A percentile compares a stretch with the other conserved stretches of the same genome.
Conservation (phyloP, 768 basidiomycete species). For the Cystobasidiopsis lactophilus region DNA sequence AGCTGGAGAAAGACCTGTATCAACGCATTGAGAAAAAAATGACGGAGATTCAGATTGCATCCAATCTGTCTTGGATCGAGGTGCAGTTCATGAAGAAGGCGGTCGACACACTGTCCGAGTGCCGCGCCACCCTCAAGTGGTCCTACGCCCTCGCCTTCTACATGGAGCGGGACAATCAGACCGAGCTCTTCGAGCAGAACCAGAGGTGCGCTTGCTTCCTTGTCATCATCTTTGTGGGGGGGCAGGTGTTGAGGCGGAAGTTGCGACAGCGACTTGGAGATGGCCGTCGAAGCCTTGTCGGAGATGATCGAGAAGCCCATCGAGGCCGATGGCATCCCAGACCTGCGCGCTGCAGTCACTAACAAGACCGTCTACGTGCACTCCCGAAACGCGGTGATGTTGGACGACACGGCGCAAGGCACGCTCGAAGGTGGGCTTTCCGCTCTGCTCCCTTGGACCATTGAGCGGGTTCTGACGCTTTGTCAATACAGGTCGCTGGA, state of each 20-base stretch:
- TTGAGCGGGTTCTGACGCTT: no score
- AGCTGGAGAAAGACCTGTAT: constrained; percentile 77
- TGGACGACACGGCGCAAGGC: constrained; percentile 82
- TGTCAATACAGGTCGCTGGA: no score
- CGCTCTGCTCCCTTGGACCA: no score
- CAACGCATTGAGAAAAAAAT: constrained; percentile 98
- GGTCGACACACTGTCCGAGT: constrained; percentile 45
- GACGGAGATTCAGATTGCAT: constrained; percentile 95
- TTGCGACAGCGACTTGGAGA: constrained; percentile 54
- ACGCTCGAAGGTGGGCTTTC: constrained; percentile 41
- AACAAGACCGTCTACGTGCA: constrained; percentile 96
- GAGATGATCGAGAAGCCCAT: constrained; percentile 79
- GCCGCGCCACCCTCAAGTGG: constrained; percentile 94
- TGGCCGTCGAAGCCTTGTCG: constrained; percentile 81
- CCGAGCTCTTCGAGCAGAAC: constrained; percentile 91
- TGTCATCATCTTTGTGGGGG: not conserved
- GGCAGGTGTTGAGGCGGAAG: not conserved
- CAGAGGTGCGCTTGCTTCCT: constrained; percentile 39
- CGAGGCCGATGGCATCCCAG: constrained; percentile 58
- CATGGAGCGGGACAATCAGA: constrained; percentile 67
- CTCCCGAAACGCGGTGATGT: constrained; percentile 81
- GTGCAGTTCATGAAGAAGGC: constrained; percentile 98
- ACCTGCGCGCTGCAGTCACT: constrained; percentile 72
- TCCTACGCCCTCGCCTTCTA: constrained; percentile 99
- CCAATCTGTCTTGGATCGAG: constrained; percentile 89